These are phyloP conservation scores for Pyrenopolyporus hunteri DNA, from an alignment of 495 filamentous ascomycete species.

Conservation along the genomic window DNA sequence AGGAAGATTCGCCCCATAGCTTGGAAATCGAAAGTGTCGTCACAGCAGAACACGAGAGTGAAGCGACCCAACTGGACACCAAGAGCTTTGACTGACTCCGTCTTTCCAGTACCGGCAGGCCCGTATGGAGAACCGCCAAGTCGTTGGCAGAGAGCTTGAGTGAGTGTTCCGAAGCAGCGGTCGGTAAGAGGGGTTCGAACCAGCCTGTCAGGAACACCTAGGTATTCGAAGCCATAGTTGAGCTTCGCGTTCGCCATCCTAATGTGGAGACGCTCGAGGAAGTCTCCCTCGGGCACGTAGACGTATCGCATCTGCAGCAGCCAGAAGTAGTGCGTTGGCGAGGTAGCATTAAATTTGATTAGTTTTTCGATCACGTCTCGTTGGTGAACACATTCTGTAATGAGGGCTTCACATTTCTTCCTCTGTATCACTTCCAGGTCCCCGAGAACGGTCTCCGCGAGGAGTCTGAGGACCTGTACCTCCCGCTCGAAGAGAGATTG, in stretches of 20 bases:
- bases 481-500: conserved; percentile 72
- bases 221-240: conserved; percentile 96
- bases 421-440: conserved; percentile 85
- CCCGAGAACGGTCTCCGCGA: conserved; percentile 87
- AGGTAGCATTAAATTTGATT: conserved; percentile 71
- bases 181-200: conserved; percentile 96
- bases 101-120: conserved; percentile 98
- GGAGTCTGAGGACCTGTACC: conserved; percentile 77
- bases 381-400: conserved; percentile 98
- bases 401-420: conserved; percentile 98
- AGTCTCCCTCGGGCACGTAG: conserved; percentile 80
- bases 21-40: conserved; percentile 99
- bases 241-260: conserved; percentile 97
- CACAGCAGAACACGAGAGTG: conserved; percentile 97
- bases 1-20: conserved; percentile 99
- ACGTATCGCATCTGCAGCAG: conserved; percentile 97
- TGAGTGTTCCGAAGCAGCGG: conserved; percentile 96
- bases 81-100: conserved; percentile 96
- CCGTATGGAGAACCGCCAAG: conserved; percentile 97
- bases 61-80: conserved; percentile 96
- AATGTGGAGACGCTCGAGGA: conserved; percentile 81
- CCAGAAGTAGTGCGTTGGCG: conserved; percentile 88
- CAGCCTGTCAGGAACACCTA: conserved; percentile 92
- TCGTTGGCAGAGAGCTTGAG: conserved; percentile 91
- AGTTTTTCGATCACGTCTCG: conserved; percentile 88